These are phyloP conservation scores for Trametes punicea DNA, from an alignment of 768 basidiomycete species.

Conservation along the genomic window DNA sequence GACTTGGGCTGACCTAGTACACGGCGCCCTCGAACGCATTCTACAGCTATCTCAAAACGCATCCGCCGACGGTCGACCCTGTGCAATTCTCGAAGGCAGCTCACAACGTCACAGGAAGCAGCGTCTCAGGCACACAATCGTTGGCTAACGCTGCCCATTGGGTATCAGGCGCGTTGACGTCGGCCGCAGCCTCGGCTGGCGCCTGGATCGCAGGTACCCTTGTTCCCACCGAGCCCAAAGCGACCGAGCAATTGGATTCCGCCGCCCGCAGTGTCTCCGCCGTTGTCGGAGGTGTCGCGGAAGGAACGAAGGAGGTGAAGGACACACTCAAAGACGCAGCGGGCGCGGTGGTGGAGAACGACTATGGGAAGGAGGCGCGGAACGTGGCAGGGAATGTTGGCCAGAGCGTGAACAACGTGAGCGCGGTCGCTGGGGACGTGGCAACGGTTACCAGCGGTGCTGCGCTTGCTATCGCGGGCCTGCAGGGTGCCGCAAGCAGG, in stretches of 20 bases:
- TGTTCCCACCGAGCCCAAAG: constrained; percentile 15
- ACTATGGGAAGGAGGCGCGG: constrained; percentile 22
- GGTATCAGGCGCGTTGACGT: constrained; percentile 15
- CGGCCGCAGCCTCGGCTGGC: constrained; percentile 23
- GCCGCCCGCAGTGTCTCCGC: constrained; percentile 11
- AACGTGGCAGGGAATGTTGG: constrained; percentile 17
- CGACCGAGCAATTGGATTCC: constrained; percentile 14
- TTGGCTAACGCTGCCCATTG: constrained; percentile 19
- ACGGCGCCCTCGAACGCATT: no score
- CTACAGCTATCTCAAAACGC: constrained; percentile 12
- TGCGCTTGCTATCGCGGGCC: constrained; percentile 13
- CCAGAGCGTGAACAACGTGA: constrained; percentile 20
- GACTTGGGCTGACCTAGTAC: not conserved
- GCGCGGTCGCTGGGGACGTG: constrained; percentile 18
- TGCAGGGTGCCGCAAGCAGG: constrained; percentile 22
- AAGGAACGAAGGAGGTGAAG: constrained; percentile 17
- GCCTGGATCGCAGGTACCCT: constrained; percentile 23
- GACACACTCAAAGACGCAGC: constrained; percentile 18
- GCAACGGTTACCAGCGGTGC: constrained; percentile 20
- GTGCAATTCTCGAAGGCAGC: constrained; percentile 11
- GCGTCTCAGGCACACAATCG: constrained; percentile 16
- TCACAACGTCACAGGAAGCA: constrained; percentile 10
- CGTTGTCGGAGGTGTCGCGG: constrained; percentile 6
- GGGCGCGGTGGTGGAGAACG: constrained; percentile 23
- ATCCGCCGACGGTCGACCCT: constrained; percentile 18